phyloP scores from a whole-genome alignment of 352 stramenopile genomes.

The Phytophthora rubi region DNA sequence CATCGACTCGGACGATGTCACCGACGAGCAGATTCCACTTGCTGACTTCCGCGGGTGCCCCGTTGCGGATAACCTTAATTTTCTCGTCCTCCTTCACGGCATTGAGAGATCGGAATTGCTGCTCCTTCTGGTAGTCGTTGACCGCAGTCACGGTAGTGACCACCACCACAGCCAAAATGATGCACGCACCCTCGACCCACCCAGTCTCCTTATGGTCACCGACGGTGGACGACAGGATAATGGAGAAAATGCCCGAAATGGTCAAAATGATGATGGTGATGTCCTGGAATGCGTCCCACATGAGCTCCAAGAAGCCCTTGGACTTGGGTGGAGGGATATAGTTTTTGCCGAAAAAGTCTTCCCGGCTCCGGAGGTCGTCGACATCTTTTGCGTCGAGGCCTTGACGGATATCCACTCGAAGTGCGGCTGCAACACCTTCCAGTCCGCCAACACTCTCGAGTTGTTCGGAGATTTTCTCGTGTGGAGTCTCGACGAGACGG shows the following conservation, averaged over 20 bases:
- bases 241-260: slow-evolving; percentile 58
- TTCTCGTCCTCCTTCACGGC: slow-evolving; percentile 68
- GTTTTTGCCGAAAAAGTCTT: slow-evolving; percentile 47
- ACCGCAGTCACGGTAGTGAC: slow-evolving; percentile 76
- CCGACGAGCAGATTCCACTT: slow-evolving; percentile 49
- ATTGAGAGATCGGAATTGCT: slow-evolving; percentile 75
- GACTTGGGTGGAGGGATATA: slow-evolving; percentile 44
- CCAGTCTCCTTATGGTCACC: slow-evolving; percentile 36
- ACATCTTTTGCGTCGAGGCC: slow-evolving; percentile 42
- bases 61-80: slow-evolving; percentile 51
- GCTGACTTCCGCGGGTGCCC: slow-evolving; percentile 26
- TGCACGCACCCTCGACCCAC: slow-evolving; percentile 86
- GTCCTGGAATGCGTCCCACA: slow-evolving; percentile 85
- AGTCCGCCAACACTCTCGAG: slow-evolving; percentile 35
- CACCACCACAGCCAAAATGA: slow-evolving; percentile 81
- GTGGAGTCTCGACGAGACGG: slow-evolving; percentile 15
- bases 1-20: slow-evolving; percentile 45
- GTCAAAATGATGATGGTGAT: slow-evolving; percentile 85
- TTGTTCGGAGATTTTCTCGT: slow-evolving; percentile 10
- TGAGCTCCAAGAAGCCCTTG: slow-evolving; percentile 55
- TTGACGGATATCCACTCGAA: slow-evolving; percentile 39
- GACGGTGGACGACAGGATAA: slow-evolving; percentile 50
- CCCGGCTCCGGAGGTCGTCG: slow-evolving; percentile 24
- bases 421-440: slow-evolving; percentile 37
- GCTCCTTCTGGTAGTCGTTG: slow-evolving; percentile 90